phyloP scores from a whole-genome alignment of 495 filamentous ascomycete species.

The Rhypophila decipiens region DNA sequence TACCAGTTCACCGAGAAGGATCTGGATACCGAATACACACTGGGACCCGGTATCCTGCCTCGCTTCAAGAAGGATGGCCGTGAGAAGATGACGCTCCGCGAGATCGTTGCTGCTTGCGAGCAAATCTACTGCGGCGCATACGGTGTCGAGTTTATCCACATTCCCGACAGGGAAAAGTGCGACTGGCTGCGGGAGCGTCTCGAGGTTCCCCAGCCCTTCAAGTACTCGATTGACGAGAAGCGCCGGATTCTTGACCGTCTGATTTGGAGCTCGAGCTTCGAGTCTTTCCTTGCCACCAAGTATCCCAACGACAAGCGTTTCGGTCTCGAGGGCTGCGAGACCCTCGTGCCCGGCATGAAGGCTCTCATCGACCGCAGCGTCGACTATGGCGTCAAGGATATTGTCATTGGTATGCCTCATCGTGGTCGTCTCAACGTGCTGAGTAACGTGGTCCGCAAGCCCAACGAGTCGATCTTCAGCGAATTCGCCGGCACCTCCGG shows the following conservation, averaged over 20 bases:
- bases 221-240: constrained; percentile 95
- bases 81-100: constrained; percentile 92
- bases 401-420: constrained; percentile 98
- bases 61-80: constrained; percentile 81
- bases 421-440: constrained; percentile 97
- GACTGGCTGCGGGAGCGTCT: constrained; percentile 95
- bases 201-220: constrained; percentile 89
- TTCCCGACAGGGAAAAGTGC: constrained; percentile 93
- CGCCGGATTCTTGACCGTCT: constrained; percentile 92
- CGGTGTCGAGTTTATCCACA: constrained; percentile 97
- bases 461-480: constrained; percentile 98
- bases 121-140: constrained; percentile 94
- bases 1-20: constrained; percentile 95
- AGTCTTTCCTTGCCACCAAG: constrained; percentile 88
- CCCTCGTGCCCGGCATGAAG: constrained; percentile 97
- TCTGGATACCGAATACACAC: constrained; percentile 81
- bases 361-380: constrained; percentile 96
- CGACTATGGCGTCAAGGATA: constrained; percentile 97
- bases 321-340: constrained; percentile 94
- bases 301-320: constrained; percentile 99
- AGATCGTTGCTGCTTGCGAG: constrained; percentile 91
- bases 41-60: constrained; percentile 93
- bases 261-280: constrained; percentile 97
- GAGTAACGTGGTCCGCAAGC: constrained; percentile 96
- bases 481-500: constrained; percentile 89